These are phyloP conservation scores for Plenodomus biglobosus DNA, from an alignment of 2,329 filamentous ascomycete species.

Conservation along the genomic window DNA sequence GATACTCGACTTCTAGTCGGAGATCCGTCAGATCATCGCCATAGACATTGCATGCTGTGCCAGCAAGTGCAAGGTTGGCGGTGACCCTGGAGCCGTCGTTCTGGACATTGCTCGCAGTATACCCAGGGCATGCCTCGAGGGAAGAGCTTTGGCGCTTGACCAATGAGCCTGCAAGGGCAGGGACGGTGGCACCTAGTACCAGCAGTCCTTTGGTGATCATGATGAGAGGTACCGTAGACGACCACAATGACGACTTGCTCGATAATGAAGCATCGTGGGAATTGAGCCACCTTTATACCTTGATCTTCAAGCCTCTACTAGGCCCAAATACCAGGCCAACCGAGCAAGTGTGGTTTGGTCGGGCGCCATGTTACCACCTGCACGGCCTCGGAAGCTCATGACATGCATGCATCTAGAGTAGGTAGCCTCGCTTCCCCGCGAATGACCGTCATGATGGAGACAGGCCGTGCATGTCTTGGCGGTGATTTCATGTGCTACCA, in stretches of 20 bases:
- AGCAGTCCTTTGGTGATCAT: constrained; percentile 29
- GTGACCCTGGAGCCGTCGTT: constrained; percentile 59
- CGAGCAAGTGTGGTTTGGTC: constrained; percentile 1
- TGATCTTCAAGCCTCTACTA: constrained; percentile 1
- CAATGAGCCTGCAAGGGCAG: constrained; percentile 19
- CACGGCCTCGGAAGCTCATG: constrained; percentile 7
- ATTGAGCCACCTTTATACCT: constrained; percentile 13
- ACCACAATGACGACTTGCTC: constrained; percentile 4
- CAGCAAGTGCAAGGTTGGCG: constrained; percentile 69
- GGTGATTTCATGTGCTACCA: not conserved
- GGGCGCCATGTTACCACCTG: constrained; percentile 8
- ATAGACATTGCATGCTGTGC: constrained; percentile 63
- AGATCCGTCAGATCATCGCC: constrained; percentile 59
- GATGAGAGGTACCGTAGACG: constrained; percentile 4
- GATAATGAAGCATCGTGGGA: constrained; percentile 4
- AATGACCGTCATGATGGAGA: constrained; percentile 13
- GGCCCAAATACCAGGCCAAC: not conserved
- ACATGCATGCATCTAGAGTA: constrained; percentile 15
- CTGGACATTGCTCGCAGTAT: constrained; percentile 62
- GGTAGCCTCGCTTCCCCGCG: constrained; percentile 27
- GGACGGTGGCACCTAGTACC: constrained; percentile 24
- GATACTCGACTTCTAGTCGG: constrained; percentile 61
- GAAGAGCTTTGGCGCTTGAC: constrained; percentile 22
- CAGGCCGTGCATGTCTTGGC: constrained; percentile 17
- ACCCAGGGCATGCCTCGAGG: constrained; percentile 61